Percentiles rank a stretch among this genome's conserved stretches.
These are phyloP conservation scores for Wickerhamomyces rabaulensis DNA, from an alignment of 805 yeast species.

Conservation along the genomic window DNA sequence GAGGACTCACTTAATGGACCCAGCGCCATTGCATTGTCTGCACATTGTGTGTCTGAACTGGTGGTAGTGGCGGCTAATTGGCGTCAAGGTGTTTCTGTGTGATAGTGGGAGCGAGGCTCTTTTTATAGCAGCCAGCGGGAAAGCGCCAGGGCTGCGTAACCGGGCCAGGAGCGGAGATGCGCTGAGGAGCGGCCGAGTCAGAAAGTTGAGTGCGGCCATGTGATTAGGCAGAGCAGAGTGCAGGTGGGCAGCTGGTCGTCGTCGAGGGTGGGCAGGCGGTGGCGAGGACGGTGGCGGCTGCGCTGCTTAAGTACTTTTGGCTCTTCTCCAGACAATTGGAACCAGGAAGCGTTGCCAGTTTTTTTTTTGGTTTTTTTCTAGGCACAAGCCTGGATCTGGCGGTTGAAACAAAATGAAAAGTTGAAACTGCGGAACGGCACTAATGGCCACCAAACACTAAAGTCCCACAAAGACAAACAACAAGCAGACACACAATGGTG, in stretches of 20 bases:
- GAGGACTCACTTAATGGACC: conserved; percentile 16
- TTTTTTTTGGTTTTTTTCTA: too few species aligned
- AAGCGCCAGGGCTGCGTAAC: not conserved
- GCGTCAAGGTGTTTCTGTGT: not conserved
- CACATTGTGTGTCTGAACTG: conserved; percentile 1
- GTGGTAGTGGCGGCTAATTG: not conserved
- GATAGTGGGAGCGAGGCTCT: not conserved
- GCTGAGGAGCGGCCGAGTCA: not conserved
- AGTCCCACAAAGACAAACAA: too few species aligned
- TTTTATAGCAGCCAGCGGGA: not conserved
- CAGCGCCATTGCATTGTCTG: conserved; percentile 14
- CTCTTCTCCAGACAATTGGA: too few species aligned
- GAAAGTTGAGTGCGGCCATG: not conserved
- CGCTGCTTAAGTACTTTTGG: too few species aligned
- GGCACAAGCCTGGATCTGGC: too few species aligned
- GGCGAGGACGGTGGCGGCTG: not conserved
- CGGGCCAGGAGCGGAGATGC: not conserved
- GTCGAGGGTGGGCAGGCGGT: too few species aligned
- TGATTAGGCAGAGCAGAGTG: not conserved
- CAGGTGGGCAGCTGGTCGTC: too few species aligned
- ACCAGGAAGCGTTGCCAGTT: too few species aligned
- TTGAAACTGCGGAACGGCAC: too few species aligned
- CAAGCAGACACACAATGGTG: not conserved
- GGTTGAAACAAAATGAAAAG: too few species aligned
- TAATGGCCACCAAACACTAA: too few species aligned